Base-by-base conservation (phyloP, 768 basidiomycete genomes). In the Naganishia vishniacii region DNA sequence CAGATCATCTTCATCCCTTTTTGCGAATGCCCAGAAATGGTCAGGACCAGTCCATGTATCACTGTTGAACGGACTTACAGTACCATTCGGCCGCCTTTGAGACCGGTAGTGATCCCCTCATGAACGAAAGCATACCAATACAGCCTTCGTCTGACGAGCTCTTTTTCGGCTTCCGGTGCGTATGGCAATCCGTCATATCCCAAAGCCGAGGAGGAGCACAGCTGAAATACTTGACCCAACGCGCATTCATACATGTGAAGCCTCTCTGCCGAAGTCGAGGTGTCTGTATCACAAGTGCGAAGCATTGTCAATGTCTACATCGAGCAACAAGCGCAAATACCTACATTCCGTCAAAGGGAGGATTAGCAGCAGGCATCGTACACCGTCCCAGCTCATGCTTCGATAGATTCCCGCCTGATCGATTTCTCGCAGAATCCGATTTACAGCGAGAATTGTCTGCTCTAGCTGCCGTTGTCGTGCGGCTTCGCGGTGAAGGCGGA, bases 111-210 rank as follows among this genome's bases (percentile, higher is more conserved):
- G 23, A 92, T 82, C 29, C 89, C 88, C 77, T 94, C 92, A 65
- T 89, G 86, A 26, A 87, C 84, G 67, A 91, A 84, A 7, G 88
- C 85, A 70, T 91, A 94, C 88, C 90, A 94, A 74, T 90, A 93
- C 32, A 93, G 81, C 31, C 91, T 82, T 2, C 88, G 85, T 34
- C 89, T 84, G 34, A 88, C 80, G 48, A 78, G 78, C 7, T 85
- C 84, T 58, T 87, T 83, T 53, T 86, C 84, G 34, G 82, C 80
- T 2, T 80, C 81, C 9, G 65, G 49, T 3, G 48, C 13, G 1
- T 59, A 34, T 4, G 45, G 65, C 31, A 62, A 60, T 18, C 72
- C 72, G 48, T 75, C 75, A 56, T 73, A 80, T 0, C 81, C 78
- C 37, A 66, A 73, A 2, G 80, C 76, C 4, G 82, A 79, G 20